Evolutionary conservation across 306 rosid genomes (phyloP).

Genomic region (Cicer pinnatifidum): DNA sequence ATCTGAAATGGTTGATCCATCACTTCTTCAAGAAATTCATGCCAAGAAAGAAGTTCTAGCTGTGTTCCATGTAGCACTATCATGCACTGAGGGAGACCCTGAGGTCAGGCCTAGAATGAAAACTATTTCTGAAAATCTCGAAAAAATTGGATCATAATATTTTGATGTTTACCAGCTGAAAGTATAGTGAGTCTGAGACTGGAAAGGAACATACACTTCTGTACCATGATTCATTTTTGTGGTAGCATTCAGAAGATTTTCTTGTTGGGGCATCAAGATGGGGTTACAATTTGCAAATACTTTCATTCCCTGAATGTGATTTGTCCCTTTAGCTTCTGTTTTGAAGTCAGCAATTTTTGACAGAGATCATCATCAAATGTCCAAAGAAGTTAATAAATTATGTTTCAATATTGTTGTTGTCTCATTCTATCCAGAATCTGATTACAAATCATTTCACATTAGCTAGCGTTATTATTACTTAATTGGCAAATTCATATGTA

Average conservation of each 20-base stretch:
- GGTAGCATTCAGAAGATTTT: slow-evolving; percentile 45
- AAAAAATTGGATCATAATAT: slow-evolving; percentile 58
- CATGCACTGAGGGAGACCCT: slow-evolving; percentile 89
- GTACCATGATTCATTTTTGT: slow-evolving; percentile 42
- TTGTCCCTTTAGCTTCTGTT: slow-evolving; percentile 22
- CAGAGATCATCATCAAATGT: slow-evolving; percentile 40
- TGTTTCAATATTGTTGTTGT: slow-evolving; percentile 45
- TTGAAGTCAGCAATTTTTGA: slow-evolving; percentile 46
- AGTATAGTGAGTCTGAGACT: slow-evolving; percentile 28
- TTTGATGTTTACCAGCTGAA: slow-evolving; percentile 26
- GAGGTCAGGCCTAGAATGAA: slow-evolving; percentile 92
- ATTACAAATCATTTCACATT: slow-evolving; percentile 40
- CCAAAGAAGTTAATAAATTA: slow-evolving; percentile 44
- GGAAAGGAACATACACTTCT: slow-evolving; percentile 33
- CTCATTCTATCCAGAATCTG: slow-evolving; percentile 28
- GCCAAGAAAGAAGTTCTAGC: slow-evolving; percentile 93
- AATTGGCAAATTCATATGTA: slow-evolving; percentile 43
- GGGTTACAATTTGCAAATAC: slow-evolving; percentile 43
- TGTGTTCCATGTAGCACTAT: slow-evolving; percentile 80
- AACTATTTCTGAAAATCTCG: slow-evolving; percentile 85
- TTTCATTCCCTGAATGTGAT: slow-evolving; percentile 33
- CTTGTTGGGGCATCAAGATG: slow-evolving; percentile 46
- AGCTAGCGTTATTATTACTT: neutral
- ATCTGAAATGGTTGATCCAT: slow-evolving; percentile 89
- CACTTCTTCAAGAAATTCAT: slow-evolving; percentile 81